Evolutionary conservation across 2,329 filamentous ascomycete genomes (phyloP).

Genomic region (Aspergillus awamori): DNA sequence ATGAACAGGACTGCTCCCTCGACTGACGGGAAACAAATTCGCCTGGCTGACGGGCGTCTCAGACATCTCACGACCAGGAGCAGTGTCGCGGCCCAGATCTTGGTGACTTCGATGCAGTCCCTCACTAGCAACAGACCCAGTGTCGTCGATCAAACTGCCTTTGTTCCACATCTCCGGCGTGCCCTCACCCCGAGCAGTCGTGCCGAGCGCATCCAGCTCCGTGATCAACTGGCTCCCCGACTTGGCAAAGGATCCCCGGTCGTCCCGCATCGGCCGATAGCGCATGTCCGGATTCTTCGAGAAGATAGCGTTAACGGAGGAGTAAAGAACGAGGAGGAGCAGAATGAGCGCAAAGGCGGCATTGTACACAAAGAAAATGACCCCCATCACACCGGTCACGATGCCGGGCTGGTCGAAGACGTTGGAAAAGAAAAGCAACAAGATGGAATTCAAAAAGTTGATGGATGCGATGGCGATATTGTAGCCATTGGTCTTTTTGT

Average conservation of each 20-base stretch:
- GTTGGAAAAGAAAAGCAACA: constrained; percentile 82
- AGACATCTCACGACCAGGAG: not conserved
- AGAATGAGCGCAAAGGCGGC: constrained; percentile 80
- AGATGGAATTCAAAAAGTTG: constrained; percentile 88
- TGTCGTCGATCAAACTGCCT: not conserved
- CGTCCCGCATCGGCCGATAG: constrained; percentile 94
- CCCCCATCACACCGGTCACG: constrained; percentile 83
- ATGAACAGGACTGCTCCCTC: not conserved
- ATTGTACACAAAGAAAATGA: constrained; percentile 86
- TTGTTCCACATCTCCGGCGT: not conserved
- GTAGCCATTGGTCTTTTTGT: constrained; percentile 95
- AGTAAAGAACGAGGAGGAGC: constrained; percentile 76
- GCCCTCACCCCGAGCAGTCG: constrained; percentile 78
- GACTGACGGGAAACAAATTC: not conserved
- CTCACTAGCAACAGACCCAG: not conserved
- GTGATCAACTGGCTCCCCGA: constrained; percentile 83
- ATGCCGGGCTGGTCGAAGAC: constrained; percentile 81
- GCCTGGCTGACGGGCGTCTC: not conserved
- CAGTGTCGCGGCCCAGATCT: not conserved
- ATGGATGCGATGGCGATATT: constrained; percentile 88
- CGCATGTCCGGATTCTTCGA: constrained; percentile 91
- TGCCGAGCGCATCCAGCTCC: constrained; percentile 85
- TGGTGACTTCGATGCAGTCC: not conserved
- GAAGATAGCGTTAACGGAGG: constrained; percentile 75
- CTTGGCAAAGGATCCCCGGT: constrained; percentile 95